These are phyloP conservation scores for Oldenlandia corymbosa DNA, from an alignment of 257 asterid genomes.

Conservation along the genomic window DNA sequence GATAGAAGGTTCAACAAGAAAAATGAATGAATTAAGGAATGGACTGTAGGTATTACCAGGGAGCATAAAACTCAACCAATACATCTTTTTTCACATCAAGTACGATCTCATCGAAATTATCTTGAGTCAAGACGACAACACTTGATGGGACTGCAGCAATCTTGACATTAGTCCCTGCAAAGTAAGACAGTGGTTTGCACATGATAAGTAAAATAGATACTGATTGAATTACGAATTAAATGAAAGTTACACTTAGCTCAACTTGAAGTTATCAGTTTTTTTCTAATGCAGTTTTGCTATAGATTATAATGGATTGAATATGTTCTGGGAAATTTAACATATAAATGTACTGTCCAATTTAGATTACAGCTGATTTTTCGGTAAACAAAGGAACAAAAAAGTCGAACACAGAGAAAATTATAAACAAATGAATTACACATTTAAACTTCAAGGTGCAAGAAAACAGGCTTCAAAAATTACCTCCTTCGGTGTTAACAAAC, in stretches of 20 bases:
- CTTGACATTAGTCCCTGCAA: conserved; percentile 82
- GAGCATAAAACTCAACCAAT: conserved; percentile 92
- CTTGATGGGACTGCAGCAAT: conserved; percentile 64
- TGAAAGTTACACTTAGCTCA: background rate
- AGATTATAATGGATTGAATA: background rate
- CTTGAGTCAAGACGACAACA: conserved; percentile 67
- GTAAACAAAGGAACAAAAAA: background rate
- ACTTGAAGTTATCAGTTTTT: too few relatives aligned
- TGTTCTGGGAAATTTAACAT: background rate
- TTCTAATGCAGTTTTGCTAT: too few relatives aligned
- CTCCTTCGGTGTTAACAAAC: conserved; percentile 74
- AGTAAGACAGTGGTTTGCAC: background rate
- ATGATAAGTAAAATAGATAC: background rate
- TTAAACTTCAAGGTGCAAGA: background rate
- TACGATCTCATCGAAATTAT: conserved; percentile 71
- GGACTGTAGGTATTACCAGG: conserved; percentile 47
- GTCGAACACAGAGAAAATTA: background rate
- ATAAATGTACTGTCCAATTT: background rate
- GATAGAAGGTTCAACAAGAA: background rate
- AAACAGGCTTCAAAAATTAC: conserved; percentile 28
- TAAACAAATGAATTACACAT: background rate
- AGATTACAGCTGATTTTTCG: background rate
- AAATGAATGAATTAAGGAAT: background rate
- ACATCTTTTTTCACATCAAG: conserved; percentile 76
- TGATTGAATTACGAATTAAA: conserved; percentile 1